Percentiles rank a stretch among this genome's conserved stretches.
These are phyloP conservation scores for Podaxis mareebaensis DNA, from an alignment of 768 basidiomycete genomes.

Conservation along the genomic window DNA sequence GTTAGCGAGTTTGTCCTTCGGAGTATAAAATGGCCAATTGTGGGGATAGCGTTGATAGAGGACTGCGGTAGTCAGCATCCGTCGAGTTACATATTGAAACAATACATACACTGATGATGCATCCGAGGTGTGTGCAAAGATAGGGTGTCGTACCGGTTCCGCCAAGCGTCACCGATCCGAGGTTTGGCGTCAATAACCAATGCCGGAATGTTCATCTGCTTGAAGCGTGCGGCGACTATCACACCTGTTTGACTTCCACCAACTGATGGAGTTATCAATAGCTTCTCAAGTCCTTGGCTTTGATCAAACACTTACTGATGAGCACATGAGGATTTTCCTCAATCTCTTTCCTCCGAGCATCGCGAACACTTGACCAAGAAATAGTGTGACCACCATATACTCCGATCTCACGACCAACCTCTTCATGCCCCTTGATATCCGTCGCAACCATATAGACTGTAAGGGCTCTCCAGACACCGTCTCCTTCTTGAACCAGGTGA, in stretches of 20 bases:
- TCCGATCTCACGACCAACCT: conserved; percentile 1
- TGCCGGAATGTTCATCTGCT: conserved; percentile 10
- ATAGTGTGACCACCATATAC: conserved; percentile 8
- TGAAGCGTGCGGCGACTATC: conserved; percentile 11
- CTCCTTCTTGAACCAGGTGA: conserved; percentile 1
- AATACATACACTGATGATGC: conserved; percentile 9
- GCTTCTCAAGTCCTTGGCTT: background rate
- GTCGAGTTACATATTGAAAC: background rate
- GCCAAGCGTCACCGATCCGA: conserved; percentile 11
- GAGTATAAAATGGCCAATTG: background rate
- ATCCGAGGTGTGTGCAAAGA: conserved; percentile 5
- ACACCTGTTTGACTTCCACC: conserved; percentile 4
- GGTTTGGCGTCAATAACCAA: conserved; percentile 8
- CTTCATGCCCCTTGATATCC: conserved; percentile 14
- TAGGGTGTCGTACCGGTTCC: conserved; percentile 11
- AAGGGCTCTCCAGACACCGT: conserved; percentile 9
- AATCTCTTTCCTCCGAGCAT: background rate
- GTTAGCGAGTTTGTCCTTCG: background rate
- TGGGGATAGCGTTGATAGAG: background rate
- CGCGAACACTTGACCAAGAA: conserved; percentile 1
- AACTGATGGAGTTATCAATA: background rate
- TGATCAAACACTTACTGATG: conserved; percentile 1
- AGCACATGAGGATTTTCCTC: conserved; percentile 8
- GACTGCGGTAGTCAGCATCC: background rate
- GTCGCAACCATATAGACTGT: background rate